These are phyloP conservation scores for Aegle marmelos DNA, from an alignment of 345 rosid species.

Conservation along the genomic window DNA sequence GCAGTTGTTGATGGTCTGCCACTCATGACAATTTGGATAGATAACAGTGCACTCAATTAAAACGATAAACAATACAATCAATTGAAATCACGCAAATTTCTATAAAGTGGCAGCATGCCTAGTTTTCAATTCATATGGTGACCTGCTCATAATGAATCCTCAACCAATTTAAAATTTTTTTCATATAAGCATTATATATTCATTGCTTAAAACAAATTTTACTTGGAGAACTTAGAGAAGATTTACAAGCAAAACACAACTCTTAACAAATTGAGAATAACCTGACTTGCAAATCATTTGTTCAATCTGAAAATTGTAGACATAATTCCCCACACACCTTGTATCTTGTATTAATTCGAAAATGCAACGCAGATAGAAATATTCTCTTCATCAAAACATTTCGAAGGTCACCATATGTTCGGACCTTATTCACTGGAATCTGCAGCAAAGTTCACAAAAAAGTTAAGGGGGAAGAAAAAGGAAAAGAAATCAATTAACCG, in stretches of 20 bases:
- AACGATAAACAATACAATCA: not conserved
- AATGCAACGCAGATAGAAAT: conserved; percentile 97
- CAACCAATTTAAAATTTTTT: not conserved
- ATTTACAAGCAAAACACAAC: not conserved
- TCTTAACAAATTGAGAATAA: not conserved
- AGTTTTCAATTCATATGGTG: not conserved
- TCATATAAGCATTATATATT: not conserved
- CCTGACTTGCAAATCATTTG: not conserved
- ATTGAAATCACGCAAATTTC: not conserved
- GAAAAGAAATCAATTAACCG: not conserved
- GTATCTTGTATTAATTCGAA: conserved; percentile 95
- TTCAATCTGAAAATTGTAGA: not conserved
- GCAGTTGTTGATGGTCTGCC: not conserved
- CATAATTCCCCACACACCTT: conserved; percentile 50
- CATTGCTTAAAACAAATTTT: not conserved
- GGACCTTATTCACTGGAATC: conserved; percentile 93
- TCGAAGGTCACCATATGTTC: conserved; percentile 84
- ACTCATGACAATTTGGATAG: not conserved
- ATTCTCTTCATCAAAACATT: conserved; percentile 97
- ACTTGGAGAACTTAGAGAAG: not conserved
- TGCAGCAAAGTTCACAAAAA: conserved; percentile 37
- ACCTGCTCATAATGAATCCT: not conserved
- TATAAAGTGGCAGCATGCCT: not conserved
- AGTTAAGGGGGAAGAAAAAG: not conserved
- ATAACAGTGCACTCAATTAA: not conserved